phyloP scores from a whole-genome alignment of 169 alveolate species.

The Gregarina niphandrodes region DNA sequence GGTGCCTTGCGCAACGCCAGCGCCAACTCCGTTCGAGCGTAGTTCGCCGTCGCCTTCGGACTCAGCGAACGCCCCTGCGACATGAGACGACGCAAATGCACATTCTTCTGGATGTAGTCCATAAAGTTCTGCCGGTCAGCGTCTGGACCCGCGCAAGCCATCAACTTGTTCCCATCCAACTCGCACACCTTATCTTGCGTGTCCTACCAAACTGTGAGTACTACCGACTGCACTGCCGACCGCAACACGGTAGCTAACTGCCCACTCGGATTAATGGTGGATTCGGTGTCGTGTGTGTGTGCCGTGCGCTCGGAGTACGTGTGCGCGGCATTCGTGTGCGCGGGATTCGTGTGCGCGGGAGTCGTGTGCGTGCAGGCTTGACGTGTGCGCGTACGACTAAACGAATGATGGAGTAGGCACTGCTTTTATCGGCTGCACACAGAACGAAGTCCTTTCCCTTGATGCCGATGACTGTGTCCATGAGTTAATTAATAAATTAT shows the following conservation, averaged over 20 bases:
- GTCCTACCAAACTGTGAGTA: no score
- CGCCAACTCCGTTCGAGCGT: no score
- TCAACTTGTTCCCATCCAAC: conserved; percentile 37
- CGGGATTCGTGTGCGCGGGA: no score
- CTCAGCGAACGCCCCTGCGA: no score
- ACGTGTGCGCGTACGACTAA: conserved; percentile 22
- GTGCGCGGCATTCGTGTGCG: no score
- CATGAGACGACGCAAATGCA: conserved; percentile 41
- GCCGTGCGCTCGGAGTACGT: no score
- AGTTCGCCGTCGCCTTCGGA: no score
- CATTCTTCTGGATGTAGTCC: conserved; percentile 38
- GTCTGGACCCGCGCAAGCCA: conserved; percentile 46
- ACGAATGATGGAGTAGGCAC: conserved; percentile 33
- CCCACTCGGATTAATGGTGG: no score
- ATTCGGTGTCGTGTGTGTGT: no score
- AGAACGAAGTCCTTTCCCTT: conserved; percentile 43
- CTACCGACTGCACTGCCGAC: no score
- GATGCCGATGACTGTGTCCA: conserved; percentile 55
- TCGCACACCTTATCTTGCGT: conserved; percentile 32
- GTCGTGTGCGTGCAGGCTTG: no score
- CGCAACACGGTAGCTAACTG: no score
- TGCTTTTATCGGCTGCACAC: conserved; percentile 42
- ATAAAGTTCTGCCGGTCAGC: conserved; percentile 56
- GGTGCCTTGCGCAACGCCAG: conserved; percentile 53
- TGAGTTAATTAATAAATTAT: conserved; percentile 2